phyloP scores from a whole-genome alignment of 78 protist genomes.

The Acrasis kona region DNA sequence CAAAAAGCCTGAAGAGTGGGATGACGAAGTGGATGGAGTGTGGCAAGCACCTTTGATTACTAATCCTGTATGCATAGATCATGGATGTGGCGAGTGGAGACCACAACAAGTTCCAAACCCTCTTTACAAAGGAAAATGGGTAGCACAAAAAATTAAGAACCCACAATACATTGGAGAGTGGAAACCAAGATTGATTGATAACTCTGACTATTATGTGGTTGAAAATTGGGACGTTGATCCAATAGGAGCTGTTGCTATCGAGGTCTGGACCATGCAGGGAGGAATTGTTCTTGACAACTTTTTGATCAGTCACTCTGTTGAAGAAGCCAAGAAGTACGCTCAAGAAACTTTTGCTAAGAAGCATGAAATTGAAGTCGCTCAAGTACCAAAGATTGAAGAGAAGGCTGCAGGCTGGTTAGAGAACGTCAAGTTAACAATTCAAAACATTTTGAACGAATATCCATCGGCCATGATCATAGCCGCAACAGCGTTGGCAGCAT shows the following conservation, averaged over 20 bases:
- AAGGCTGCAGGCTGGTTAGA: no score
- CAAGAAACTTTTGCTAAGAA: no score
- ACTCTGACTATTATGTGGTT: constrained; percentile 12
- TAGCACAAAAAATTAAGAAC: constrained; percentile 73
- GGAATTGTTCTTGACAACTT: constrained; percentile 96
- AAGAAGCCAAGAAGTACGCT: constrained; percentile 34
- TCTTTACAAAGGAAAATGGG: constrained; percentile 90
- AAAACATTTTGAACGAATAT: no score
- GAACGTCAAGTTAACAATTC: no score
- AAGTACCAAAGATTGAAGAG: no score
- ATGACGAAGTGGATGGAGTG: constrained; percentile 96
- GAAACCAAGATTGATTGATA: constrained; percentile 37
- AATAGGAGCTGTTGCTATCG: constrained; percentile 69
- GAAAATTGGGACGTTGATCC: not conserved
- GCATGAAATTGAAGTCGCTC: no score
- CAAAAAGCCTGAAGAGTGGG: constrained; percentile 96
- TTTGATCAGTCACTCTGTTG: constrained; percentile 71
- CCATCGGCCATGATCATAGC: no score
- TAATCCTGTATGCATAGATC: constrained; percentile 87
- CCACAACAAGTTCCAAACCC: constrained; percentile 85
- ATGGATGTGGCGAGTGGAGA: constrained; percentile 30
- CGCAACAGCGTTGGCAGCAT: no score
- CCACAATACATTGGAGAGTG: constrained; percentile 75
- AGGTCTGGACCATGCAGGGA: constrained; percentile 90
- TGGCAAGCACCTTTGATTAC: constrained; percentile 93